Evolutionary conservation across 768 basidiomycete species (phyloP), one percentile per base, ranked within the genome.

Genomic region (Macrolepiota dolichaula): DNA sequence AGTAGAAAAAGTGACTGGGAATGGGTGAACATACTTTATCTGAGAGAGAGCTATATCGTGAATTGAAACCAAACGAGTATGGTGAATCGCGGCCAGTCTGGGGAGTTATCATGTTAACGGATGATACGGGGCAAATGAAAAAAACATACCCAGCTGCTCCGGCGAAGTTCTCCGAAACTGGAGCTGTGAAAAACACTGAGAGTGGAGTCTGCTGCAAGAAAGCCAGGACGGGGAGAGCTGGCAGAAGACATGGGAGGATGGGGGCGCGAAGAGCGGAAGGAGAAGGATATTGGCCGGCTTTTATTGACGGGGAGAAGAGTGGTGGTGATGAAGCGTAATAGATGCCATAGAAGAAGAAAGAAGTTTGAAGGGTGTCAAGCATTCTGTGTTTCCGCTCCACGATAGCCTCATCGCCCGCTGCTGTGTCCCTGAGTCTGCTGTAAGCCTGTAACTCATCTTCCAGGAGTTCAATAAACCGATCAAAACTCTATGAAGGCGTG

Each of bases 11-110:
- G 13, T 52, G 13, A 29, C 35, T 40, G 5, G 13, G 51, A 19
- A 57, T 42, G 1, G 25, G 32, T 24, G 9, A n/a, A 62, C 68
- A 10, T 59, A 82, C 83, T 56, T 78, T 81, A 65, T 79, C 76
- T 27, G 79, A 78, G 60, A 84, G 69, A n/a, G 70, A 71, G 67
- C 71, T 77, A 32, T 78, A 67, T 25, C 76, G 71, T 27, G 81
- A 78, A 38, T 72, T 76, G 56, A 72, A 72, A 47, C 73, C 76
- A 35, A 70, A 65, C 50, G 82, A 78, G 64, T 85, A 84, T 3
- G 77, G 78, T 11, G 77, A 77, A 53, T 79, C 78, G 22, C 75
- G 73, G 55, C 75, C 70, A 50, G 70, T 71, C 70, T 72, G 59
- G 27, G 56, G 47, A 49, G 11, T 27, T 24, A 6, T 40, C 35